Conservation (phyloP, 2,329 filamentous ascomycete genomes). For the Diaporthe amygdali region DNA sequence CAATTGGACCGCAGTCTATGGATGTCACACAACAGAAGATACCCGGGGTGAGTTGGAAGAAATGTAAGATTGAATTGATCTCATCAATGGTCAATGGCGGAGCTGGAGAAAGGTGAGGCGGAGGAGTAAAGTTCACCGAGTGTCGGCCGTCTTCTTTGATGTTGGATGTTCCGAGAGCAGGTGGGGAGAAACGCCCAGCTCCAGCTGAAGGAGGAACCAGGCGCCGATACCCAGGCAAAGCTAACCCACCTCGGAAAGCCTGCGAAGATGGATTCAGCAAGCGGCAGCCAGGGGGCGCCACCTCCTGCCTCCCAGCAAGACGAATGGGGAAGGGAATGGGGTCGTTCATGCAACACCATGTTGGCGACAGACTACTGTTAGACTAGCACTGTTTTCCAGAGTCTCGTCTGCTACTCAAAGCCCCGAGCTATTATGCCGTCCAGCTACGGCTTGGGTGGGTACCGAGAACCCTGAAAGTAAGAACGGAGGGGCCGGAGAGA, state of each 20-base stretch:
- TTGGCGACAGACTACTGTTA: not conserved
- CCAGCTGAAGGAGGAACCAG: not conserved
- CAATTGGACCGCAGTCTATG: not conserved
- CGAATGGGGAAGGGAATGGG: not conserved
- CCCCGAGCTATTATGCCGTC: not conserved
- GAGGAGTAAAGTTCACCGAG: not conserved
- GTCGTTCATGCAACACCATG: not conserved
- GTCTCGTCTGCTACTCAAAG: not conserved
- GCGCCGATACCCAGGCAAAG: not conserved
- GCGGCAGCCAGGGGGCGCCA: not conserved
- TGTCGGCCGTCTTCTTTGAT: not conserved
- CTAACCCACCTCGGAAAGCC: not conserved
- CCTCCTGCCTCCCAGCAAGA: not conserved
- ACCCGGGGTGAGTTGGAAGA: not conserved
- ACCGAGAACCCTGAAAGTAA: no score
- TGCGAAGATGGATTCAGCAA: not conserved
- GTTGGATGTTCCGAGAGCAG: not conserved
- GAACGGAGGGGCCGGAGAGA: not conserved
- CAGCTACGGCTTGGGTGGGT: not conserved
- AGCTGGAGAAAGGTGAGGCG: not conserved
- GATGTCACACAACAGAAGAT: not conserved
- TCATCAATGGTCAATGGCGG: not conserved
- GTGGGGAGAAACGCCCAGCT: not conserved
- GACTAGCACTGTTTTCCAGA: not conserved
- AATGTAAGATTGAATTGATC: not conserved